Conservation (phyloP, 768 basidiomycete genomes). For the Leccinellum rugosiceps region DNA sequence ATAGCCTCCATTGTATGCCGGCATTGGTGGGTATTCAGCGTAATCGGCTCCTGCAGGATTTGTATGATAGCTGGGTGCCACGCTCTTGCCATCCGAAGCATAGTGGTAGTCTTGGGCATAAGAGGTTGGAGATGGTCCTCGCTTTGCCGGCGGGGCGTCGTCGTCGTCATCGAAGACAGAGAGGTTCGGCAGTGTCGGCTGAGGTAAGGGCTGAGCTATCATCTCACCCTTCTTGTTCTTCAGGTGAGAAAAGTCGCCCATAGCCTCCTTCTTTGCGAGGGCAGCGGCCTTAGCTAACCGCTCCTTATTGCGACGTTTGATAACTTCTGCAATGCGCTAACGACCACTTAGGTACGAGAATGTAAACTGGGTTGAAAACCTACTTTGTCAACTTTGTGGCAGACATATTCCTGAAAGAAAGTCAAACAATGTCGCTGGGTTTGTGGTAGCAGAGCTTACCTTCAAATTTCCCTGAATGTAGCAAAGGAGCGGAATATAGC, state of each 20-base stretch:
- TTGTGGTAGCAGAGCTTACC: conserved; percentile 38
- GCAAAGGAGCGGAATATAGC: conserved; percentile 90
- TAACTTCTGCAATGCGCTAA: conserved; percentile 88
- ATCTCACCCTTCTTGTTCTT: conserved; percentile 91
- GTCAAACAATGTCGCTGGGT: neutral
- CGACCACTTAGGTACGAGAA: conserved; percentile 14
- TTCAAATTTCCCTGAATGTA: conserved; percentile 98
- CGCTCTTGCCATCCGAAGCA: conserved; percentile 45
- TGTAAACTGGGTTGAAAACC: conserved; percentile 3
- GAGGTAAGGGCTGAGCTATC: conserved; percentile 76
- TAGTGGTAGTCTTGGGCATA: conserved; percentile 58
- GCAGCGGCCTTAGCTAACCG: conserved; percentile 77
- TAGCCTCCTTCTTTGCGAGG: conserved; percentile 86
- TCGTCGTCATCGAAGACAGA: conserved; percentile 72
- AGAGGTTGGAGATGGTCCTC: conserved; percentile 52
- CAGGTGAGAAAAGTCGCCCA: conserved; percentile 85
- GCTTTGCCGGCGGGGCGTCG: conserved; percentile 56
- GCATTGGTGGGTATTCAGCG: conserved; percentile 66
- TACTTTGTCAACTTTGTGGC: conserved; percentile 98
- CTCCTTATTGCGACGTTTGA: conserved; percentile 88
- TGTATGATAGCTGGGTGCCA: conserved; percentile 35
- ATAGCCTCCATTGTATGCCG: conserved; percentile 65
- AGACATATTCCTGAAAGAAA: conserved; percentile 80
- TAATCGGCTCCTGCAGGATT: conserved; percentile 41
- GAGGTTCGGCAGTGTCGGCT: conserved; percentile 92